Base-by-base conservation (phyloP, 2,329 filamentous ascomycete genomes). In the Colletotrichum sp. region DNA sequence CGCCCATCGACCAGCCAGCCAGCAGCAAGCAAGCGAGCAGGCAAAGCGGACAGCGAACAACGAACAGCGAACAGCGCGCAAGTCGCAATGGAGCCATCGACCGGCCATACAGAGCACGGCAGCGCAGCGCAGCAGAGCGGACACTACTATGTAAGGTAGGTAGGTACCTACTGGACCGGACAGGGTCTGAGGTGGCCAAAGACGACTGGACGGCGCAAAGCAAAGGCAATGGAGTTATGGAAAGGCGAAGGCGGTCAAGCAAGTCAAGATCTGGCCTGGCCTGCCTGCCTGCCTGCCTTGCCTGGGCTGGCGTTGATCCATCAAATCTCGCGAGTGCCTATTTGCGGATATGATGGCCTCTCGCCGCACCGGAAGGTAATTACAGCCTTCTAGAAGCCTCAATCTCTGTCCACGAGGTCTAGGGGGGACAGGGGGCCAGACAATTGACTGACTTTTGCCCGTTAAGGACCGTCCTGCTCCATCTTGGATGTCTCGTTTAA, bases 321-420 rank as follows among this genome's bases (percentile, higher is more conserved):
- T 76, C 74, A 76, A 76, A 76, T 76, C 64, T 76, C 74, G 74
- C 65, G 60, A 74, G 57, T 36, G 26, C 48, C 74, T 76, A 76
- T 76, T 76, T 76, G 24, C 74, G 70, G 74, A 76, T 59, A 76
- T 76, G 70, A 76, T 73, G 74, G 59, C 43, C 70, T 73, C 43
- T 68, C 64, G 39, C 43, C 48, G 48, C 39, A 64, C 43, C 72
- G 32, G 39, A 65, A 71, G 59, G 70, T 73, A 76, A 76, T 76
- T 76, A 69, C 74, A n/a, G 26, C 28, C 52, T 66, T 55, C 68
- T 70, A 70, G 68, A 70, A 70, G 68, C 36, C 72, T 72, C 39
- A 39, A 28, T 55, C 36, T 34, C 60, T 71, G 60, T 26, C 34
- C 39, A 21, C 32, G 21, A 55, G 70, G 59, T 34, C 52, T 48